Percentiles rank a stretch among this genome's conserved stretches.
Conservation (phyloP, 352 stramenopile genomes). For the Globisporangium paroecandrum region DNA sequence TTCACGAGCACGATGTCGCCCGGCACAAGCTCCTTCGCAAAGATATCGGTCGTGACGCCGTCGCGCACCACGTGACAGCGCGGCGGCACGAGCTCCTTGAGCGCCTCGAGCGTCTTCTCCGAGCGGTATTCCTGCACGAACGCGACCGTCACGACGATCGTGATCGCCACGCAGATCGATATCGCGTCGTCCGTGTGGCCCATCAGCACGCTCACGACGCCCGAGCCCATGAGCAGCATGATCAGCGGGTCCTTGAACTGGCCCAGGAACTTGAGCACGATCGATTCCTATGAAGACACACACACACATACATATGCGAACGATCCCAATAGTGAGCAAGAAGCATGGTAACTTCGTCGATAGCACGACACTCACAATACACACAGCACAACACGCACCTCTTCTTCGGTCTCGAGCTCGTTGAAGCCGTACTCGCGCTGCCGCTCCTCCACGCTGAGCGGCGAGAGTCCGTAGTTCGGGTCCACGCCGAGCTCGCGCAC, state of each 20-base stretch:
- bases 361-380: neutral
- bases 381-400: constrained; percentile 21
- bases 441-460: constrained; percentile 50
- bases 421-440: constrained; percentile 73
- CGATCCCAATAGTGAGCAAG: neutral
- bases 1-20: constrained; percentile 88
- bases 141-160: constrained; percentile 96
- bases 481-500: constrained; percentile 66
- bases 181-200: constrained; percentile 95
- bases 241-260: constrained; percentile 98
- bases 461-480: constrained; percentile 51
- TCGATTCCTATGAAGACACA: constrained; percentile 41
- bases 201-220: constrained; percentile 88
- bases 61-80: constrained; percentile 65
- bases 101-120: constrained; percentile 82
- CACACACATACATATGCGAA: neutral
- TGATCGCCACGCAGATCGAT: constrained; percentile 93
- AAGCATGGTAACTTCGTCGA: neutral
- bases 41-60: constrained; percentile 52
- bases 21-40: constrained; percentile 73
- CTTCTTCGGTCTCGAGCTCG: constrained; percentile 64
- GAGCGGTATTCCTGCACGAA: constrained; percentile 90
- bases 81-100: constrained; percentile 79
- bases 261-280: constrained; percentile 89
- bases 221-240: constrained; percentile 92